These are phyloP conservation scores for Citrus hindsii DNA, from an alignment of 345 rosid species.

Conservation along the genomic window DNA sequence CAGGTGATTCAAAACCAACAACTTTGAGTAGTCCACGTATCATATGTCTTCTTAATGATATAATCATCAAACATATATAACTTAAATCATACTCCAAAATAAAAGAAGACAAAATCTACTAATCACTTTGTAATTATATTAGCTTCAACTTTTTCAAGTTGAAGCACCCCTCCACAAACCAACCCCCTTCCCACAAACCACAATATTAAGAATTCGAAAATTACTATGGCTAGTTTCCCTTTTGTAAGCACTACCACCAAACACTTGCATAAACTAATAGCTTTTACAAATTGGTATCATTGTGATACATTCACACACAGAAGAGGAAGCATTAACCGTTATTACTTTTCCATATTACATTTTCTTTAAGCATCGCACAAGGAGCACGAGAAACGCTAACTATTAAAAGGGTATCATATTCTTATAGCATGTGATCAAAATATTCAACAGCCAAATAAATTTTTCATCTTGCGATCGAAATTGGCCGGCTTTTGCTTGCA, in stretches of 20 bases:
- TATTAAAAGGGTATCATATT: constrained; percentile 1
- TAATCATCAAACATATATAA: constrained; percentile 1
- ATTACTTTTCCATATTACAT: too few relatives aligned
- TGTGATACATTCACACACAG: too few relatives aligned
- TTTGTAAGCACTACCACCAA: background rate
- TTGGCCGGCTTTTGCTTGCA: background rate
- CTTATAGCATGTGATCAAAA: background rate
- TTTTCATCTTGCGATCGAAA: background rate
- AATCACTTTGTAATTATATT: background rate
- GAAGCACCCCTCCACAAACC: background rate
- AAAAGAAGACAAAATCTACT: background rate
- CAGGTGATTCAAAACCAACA: background rate
- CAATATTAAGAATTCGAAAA: background rate
- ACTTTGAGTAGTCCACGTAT: background rate
- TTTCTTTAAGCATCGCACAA: background rate
- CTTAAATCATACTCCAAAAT: constrained; percentile 6
- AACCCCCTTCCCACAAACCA: too few relatives aligned
- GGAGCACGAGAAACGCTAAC: background rate
- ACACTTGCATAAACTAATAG: background rate
- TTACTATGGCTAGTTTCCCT: background rate
- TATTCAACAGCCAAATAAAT: background rate
- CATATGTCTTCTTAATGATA: background rate
- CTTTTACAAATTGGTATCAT: background rate
- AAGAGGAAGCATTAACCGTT: too few relatives aligned
- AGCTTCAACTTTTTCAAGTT: background rate